phyloP scores from a whole-genome alignment of 176 grass and related monocot species.

The Hyparrhenia diplandra region DNA sequence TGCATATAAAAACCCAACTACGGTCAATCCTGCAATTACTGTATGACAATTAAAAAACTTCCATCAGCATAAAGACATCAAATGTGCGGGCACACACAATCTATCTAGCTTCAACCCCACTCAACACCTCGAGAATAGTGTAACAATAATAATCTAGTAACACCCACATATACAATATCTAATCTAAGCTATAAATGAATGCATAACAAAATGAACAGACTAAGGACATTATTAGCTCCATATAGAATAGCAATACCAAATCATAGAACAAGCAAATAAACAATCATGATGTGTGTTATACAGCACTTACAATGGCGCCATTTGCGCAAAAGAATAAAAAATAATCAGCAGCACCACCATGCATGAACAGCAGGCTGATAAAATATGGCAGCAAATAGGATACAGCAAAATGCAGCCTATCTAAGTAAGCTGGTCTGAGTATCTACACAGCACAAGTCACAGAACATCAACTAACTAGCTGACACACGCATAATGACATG shows the following conservation, averaged over 20 bases:
- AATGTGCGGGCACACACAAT: no score
- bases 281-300: background rate
- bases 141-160: background rate
- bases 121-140: background rate
- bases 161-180: background rate
- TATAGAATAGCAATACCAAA: conserved; percentile 1
- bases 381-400: background rate
- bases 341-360: background rate
- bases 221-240: background rate
- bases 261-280: conserved; percentile 2
- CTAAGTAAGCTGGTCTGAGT: conserved; percentile 1
- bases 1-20: background rate
- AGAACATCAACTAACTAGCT: background rate
- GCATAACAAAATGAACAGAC: background rate
- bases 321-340: background rate
- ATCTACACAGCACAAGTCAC: background rate
- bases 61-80: conserved; percentile 7
- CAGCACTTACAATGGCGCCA: background rate
- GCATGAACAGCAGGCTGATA: background rate
- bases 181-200: background rate
- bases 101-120: background rate
- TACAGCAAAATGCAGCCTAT: background rate
- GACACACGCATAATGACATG: background rate
- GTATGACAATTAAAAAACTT: background rate
- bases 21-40: background rate